phyloP scores from a whole-genome alignment of 1,139 yeast species.

The Saccharomyces hybrid region DNA sequence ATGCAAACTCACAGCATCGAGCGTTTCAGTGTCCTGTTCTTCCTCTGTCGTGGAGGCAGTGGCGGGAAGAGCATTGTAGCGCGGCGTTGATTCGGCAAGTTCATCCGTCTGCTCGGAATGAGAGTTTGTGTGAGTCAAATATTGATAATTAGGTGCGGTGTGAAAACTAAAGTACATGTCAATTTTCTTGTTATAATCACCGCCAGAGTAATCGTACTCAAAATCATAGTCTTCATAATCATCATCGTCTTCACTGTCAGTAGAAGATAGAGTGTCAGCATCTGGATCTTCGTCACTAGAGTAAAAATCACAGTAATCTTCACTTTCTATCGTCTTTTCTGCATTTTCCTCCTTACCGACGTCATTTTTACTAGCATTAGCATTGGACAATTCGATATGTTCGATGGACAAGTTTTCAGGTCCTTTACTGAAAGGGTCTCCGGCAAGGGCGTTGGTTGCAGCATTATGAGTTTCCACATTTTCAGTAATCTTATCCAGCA shows the following conservation, averaged over 20 bases:
- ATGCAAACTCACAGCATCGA: neutral
- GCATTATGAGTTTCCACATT: slow-evolving; percentile 9
- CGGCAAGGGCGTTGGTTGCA: neutral
- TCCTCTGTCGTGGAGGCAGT: neutral
- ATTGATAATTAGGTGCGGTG: neutral
- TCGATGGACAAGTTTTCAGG: neutral
- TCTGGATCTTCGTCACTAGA: neutral
- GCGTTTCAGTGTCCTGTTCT: neutral
- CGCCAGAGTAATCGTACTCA: neutral
- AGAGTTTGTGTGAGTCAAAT: neutral
- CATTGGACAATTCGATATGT: neutral
- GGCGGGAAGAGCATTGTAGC: neutral
- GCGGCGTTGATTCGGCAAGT: neutral
- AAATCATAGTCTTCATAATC: neutral
- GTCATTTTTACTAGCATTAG: neutral
- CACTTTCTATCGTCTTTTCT: neutral
- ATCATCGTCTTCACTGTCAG: neutral
- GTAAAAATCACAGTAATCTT: neutral
- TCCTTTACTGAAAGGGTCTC: neutral
- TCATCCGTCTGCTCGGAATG: neutral
- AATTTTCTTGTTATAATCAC: neutral
- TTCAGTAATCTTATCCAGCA: slow-evolving; percentile 22
- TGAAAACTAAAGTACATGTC: neutral
- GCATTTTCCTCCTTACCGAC: neutral
- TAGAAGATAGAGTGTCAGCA: neutral